These are phyloP conservation scores for Climacium dendroides DNA, from an alignment of 225 moss, liverwort and hornwort genomes.

Conservation along the genomic window DNA sequence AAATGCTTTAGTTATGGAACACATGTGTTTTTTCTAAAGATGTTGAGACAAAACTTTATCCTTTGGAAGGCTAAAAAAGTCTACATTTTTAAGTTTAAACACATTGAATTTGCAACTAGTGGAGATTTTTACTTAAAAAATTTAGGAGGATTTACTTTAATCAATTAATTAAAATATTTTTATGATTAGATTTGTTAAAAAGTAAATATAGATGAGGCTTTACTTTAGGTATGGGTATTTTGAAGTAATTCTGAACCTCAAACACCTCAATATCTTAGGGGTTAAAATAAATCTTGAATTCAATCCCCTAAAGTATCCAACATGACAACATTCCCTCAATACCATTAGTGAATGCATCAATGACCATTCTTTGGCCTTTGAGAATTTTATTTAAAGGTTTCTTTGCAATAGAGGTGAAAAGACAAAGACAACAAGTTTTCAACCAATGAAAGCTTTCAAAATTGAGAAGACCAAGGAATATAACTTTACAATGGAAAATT, in stretches of 20 bases:
- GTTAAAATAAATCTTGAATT: neutral
- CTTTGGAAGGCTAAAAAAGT: too few species aligned
- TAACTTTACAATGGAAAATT: neutral
- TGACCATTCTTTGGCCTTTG: neutral
- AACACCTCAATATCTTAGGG: neutral
- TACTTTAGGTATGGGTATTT: neutral
- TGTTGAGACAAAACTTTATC: neutral
- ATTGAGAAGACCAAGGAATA: neutral
- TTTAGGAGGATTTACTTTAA: neutral
- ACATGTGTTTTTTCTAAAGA: neutral
- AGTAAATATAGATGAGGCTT: neutral
- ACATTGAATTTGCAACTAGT: neutral
- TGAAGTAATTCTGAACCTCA: neutral
- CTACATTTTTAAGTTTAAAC: neutral
- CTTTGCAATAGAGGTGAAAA: neutral
- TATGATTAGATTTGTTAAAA: neutral
- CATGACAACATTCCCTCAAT: neutral
- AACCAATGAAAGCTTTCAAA: neutral
- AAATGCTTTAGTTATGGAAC: fast-evolving
- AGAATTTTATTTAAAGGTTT: neutral
- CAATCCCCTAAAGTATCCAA: neutral
- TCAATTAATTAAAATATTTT: too few species aligned
- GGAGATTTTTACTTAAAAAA: neutral
- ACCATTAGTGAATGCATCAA: neutral
- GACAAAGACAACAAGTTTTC: neutral